These are phyloP conservation scores for Allantophomopsis lycopodina DNA, from an alignment of 2,329 filamentous ascomycete genomes.

Conservation along the genomic window DNA sequence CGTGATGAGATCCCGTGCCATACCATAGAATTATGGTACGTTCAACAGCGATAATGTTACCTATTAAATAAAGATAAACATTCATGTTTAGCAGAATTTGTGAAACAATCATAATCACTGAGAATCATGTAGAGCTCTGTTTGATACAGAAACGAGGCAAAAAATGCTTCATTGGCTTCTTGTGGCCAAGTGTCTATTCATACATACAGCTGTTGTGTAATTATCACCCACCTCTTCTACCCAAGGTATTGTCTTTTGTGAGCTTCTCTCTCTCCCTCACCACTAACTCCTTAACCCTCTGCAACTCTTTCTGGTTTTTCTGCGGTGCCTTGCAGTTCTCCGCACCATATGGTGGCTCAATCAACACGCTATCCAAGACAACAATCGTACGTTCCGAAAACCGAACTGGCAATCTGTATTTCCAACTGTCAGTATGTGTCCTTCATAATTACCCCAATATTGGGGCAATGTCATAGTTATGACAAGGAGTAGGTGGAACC, in stretches of 20 bases:
- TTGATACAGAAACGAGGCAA: no score
- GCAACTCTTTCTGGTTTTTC: slow-evolving; percentile 2
- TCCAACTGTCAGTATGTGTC: background rate
- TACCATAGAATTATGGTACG: no score
- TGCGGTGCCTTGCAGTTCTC: slow-evolving; percentile 5
- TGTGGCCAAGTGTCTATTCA: no score
- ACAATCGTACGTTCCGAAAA: slow-evolving; percentile 5
- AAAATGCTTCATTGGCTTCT: no score
- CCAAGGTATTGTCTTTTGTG: slow-evolving; percentile 1
- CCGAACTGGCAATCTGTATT: slow-evolving; percentile 4
- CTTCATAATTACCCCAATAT: background rate
- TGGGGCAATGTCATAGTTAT: no score
- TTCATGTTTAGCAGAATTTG: no score
- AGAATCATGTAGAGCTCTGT: no score
- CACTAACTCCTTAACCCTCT: slow-evolving; percentile 5
- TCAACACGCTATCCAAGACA: slow-evolving; percentile 6
- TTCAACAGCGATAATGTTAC: no score
- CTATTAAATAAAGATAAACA: no score
- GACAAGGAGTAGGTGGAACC: background rate
- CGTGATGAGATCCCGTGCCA: no score
- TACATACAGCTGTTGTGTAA: no score
- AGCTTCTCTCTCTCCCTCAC: slow-evolving; percentile 1
- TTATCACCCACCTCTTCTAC: background rate
- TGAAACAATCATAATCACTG: no score
- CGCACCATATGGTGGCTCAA: slow-evolving; percentile 5